Conservation (phyloP, 2,329 filamentous ascomycete species). For the Colletotrichum caudatum region DNA sequence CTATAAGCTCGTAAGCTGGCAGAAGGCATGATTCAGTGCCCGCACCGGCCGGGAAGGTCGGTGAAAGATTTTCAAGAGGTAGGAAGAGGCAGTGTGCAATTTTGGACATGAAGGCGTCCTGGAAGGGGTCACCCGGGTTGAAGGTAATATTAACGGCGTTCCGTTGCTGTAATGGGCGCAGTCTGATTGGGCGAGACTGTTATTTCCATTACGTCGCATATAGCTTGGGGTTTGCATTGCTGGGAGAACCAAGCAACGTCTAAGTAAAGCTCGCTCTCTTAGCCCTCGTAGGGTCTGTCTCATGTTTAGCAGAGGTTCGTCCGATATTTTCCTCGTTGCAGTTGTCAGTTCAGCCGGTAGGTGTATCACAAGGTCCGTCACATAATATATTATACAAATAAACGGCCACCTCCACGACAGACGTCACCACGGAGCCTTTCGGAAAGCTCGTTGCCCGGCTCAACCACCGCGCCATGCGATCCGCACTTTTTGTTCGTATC, state of each 20-base stretch:
- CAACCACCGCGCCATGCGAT: not conserved
- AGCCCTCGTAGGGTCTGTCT: no score
- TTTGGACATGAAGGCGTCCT: no score
- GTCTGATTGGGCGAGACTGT: not conserved
- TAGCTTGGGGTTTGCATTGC: not conserved
- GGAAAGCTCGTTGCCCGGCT: not conserved
- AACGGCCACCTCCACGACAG: not conserved
- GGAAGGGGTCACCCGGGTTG: not conserved
- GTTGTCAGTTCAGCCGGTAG: not conserved
- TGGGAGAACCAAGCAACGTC: no score
- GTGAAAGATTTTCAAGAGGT: not conserved
- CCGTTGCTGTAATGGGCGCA: not conserved
- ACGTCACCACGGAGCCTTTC: not conserved
- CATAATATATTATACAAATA: not conserved
- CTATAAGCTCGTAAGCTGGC: not conserved
- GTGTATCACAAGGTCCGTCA: not conserved
- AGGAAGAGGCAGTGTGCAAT: not conserved
- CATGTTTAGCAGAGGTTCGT: not conserved
- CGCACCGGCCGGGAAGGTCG: not conserved
- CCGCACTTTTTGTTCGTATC: not conserved
- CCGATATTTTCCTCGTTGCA: not conserved
- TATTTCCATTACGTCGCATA: no score
- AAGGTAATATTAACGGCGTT: not conserved
- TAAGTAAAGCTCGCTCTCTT: not conserved
- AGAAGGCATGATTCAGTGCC: conserved; percentile 3